Evolutionary conservation across 2,329 filamentous ascomycete species (phyloP).

Genomic region (Arachnopeziza araneosa): DNA sequence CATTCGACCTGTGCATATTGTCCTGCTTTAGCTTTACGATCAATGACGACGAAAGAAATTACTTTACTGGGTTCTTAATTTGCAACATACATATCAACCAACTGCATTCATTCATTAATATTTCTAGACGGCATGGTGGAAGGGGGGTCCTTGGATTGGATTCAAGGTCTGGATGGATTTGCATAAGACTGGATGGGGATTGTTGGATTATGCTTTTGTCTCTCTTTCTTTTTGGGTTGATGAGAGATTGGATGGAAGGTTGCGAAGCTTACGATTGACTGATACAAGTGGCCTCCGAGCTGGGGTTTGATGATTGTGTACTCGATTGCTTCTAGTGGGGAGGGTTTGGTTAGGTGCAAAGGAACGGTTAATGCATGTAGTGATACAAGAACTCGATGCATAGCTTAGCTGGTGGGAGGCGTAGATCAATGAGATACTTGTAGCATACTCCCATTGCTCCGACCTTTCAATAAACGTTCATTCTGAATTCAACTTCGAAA

Average conservation of each 20-base stretch:
- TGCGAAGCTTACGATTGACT: background rate
- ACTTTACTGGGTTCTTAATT: slow-evolving; percentile 23
- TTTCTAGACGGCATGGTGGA: slow-evolving; percentile 5
- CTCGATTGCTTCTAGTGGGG: background rate
- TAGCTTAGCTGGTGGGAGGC: background rate
- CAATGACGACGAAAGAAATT: slow-evolving; percentile 25
- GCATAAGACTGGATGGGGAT: background rate
- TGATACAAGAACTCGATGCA: background rate
- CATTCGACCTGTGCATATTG: slow-evolving; percentile 34
- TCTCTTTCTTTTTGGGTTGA: background rate
- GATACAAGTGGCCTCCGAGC: background rate
- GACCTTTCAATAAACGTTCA: too few species aligned
- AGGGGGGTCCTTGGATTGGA: slow-evolving; percentile 22
- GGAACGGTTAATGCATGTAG: background rate
- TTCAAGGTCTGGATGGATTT: slow-evolving; percentile 11
- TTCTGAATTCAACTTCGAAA: too few species aligned
- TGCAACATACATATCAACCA: slow-evolving; percentile 18
- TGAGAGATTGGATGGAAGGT: background rate
- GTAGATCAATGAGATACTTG: background rate
- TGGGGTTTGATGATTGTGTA: background rate
- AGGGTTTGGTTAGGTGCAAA: background rate
- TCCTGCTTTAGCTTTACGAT: slow-evolving; percentile 28
- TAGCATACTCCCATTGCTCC: background rate
- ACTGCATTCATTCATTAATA: slow-evolving; percentile 13
- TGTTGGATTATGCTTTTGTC: background rate